These are phyloP conservation scores for Leccinum obscurum DNA, from an alignment of 768 basidiomycete genomes.

Conservation along the genomic window DNA sequence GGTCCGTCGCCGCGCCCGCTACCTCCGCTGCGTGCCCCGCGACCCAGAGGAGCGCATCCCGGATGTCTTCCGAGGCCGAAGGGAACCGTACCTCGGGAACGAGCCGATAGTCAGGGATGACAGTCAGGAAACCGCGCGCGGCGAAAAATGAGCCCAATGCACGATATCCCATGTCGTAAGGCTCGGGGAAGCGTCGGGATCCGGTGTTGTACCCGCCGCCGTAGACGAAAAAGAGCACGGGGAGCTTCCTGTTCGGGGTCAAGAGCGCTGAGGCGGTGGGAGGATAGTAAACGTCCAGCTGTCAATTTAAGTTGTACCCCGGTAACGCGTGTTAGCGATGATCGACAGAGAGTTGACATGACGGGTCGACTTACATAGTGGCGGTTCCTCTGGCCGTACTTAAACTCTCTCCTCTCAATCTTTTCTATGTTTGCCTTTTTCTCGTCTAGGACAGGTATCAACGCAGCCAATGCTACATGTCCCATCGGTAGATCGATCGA, in stretches of 20 bases:
- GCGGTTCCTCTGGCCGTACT: slow-evolving; percentile 49
- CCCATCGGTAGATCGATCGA: background rate
- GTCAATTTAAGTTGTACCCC: slow-evolving; percentile 21
- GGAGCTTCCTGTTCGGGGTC: slow-evolving; percentile 33
- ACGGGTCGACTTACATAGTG: slow-evolving; percentile 31
- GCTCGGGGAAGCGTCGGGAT: slow-evolving; percentile 44
- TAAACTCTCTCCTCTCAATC: slow-evolving; percentile 53
- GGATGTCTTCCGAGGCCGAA: slow-evolving; percentile 46
- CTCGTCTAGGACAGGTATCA: slow-evolving; percentile 50
- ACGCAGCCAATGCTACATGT: slow-evolving; percentile 46
- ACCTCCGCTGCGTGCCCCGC: slow-evolving; percentile 36
- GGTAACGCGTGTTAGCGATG: background rate
- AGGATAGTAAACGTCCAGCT: slow-evolving; percentile 70
- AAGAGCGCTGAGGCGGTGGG: slow-evolving; percentile 24
- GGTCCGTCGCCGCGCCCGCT: slow-evolving; percentile 6
- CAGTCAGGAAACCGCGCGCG: slow-evolving; percentile 54
- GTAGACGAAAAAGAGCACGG: slow-evolving; percentile 64
- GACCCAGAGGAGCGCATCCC: slow-evolving; percentile 59
- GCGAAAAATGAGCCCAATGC: slow-evolving; percentile 65
- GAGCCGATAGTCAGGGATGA: slow-evolving; percentile 70
- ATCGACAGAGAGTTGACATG: background rate
- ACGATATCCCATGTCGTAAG: slow-evolving; percentile 52
- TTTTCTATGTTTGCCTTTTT: slow-evolving; percentile 46
- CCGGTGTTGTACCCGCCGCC: slow-evolving; percentile 65
- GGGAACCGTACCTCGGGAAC: slow-evolving; percentile 58